Conservation (phyloP, 495 filamentous ascomycete genomes). For the Daldinia caldariorum region DNA sequence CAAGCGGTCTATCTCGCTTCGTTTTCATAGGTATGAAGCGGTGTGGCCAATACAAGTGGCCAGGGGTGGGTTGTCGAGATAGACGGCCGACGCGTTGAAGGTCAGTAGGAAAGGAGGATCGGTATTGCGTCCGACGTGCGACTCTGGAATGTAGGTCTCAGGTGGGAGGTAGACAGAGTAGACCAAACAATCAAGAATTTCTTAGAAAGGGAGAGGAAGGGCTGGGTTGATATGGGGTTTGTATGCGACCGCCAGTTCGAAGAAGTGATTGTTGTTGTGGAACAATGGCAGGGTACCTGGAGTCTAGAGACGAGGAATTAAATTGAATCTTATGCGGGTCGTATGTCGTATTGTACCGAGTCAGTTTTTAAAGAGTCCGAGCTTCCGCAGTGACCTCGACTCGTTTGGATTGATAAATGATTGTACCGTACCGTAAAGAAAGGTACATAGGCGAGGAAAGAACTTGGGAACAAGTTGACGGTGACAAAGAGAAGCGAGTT, state of each 20-base stretch:
- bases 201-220: slow-evolving; percentile 24
- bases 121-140: slow-evolving; percentile 10
- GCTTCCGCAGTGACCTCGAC: slow-evolving; percentile 27
- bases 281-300: slow-evolving; percentile 30
- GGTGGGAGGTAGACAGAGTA: slow-evolving; percentile 1
- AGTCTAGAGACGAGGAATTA: slow-evolving; percentile 16
- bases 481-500: not conserved
- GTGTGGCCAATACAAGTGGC: slow-evolving; percentile 3
- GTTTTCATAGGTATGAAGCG: slow-evolving; percentile 28
- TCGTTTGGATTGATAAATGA: slow-evolving; percentile 20
- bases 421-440: slow-evolving; percentile 6
- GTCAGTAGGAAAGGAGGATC: slow-evolving; percentile 8
- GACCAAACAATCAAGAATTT: slow-evolving; percentile 18
- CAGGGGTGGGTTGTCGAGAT: slow-evolving; percentile 6
- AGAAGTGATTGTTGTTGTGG: slow-evolving; percentile 25
- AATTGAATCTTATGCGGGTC: slow-evolving; percentile 41
- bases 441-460: slow-evolving; percentile 9
- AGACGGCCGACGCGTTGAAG: slow-evolving; percentile 12
- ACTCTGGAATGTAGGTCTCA: slow-evolving; percentile 33
- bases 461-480: not conserved
- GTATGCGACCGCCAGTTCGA: slow-evolving; percentile 35
- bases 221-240: slow-evolving; percentile 15
- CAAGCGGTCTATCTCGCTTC: slow-evolving; percentile 22
- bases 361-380: slow-evolving; percentile 39
- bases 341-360: slow-evolving; percentile 43